These are phyloP conservation scores for Glycine latifolia DNA, from an alignment of 306 rosid species.

Conservation along the genomic window DNA sequence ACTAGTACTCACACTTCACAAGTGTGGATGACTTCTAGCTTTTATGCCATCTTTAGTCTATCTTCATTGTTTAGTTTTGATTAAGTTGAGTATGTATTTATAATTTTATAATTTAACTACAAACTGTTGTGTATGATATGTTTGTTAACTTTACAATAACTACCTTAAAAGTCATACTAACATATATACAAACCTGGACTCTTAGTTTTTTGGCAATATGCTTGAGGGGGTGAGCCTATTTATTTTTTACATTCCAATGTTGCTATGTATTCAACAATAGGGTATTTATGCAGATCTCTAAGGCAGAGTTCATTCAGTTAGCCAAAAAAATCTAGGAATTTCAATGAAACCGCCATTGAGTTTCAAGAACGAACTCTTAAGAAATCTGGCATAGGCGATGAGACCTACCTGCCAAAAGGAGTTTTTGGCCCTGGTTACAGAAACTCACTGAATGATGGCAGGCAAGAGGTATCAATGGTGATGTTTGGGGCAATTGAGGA, in stretches of 20 bases:
- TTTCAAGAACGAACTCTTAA: constrained; percentile 61
- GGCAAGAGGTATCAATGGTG: constrained; percentile 63
- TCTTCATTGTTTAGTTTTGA: neutral
- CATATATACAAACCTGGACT: no score
- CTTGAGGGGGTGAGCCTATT: neutral
- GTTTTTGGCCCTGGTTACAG: constrained; percentile 52
- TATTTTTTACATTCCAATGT: neutral
- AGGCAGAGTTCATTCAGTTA: constrained; percentile 67
- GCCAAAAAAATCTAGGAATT: constrained; percentile 63
- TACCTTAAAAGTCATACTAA: no score
- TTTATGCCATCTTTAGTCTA: neutral
- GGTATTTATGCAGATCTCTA: constrained; percentile 57
- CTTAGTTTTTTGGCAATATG: no score
- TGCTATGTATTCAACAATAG: neutral
- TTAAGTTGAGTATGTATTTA: no score
- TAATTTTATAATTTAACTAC: no score
- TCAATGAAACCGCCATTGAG: constrained; percentile 59
- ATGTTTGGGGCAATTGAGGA: constrained; percentile 70
- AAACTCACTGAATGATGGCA: constrained; percentile 52
- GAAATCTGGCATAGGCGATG: constrained; percentile 67
- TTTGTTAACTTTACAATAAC: no score
- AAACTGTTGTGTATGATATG: no score
- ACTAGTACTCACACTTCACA: neutral
- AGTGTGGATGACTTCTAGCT: neutral
- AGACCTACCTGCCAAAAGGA: constrained; percentile 61